Evolutionary conservation across 345 rosid species (phyloP), one percentile per base, ranked within the genome.

Genomic region (Melastoma malabathricum): DNA sequence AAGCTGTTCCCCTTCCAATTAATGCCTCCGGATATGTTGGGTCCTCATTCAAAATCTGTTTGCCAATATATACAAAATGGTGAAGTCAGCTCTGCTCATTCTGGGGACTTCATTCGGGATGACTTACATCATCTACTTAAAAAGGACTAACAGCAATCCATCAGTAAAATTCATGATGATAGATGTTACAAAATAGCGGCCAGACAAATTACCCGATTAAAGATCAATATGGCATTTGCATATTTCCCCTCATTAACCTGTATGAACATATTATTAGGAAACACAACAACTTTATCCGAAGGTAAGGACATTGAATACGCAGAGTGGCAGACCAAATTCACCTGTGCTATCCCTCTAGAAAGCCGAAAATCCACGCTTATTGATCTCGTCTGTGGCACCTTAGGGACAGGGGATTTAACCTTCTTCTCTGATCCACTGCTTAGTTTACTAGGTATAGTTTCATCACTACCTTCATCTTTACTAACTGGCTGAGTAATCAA

Each of bases 211-310:
- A 92, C 96, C 95, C 84, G 86, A 70, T 86, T 84, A 76, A 92
- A 90, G 61, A 92, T 75, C 31, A 89, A 75, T 65, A 92, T 75
- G 27, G 98, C 96, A 68, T 70, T 64, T 38, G 61, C 73, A 74
- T 92, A 92, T 61, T 73, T 92, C 53, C 98, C 98, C 77, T 92
- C 98, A 59, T 92, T 92, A 66, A 92, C 95, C 96, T 92, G 82
- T 54, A 70, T 59, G 61, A 51, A 20, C 44, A 50, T 56, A n/a
- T 56, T 49, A 31, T 16, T 41, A 15, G 55, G 27, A 61, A 48
- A 45, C 16, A 47, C 13, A 54, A 51, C 44, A 48, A 56, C 20
- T 46, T 14, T 43, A 39, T 46, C 46, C 44, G 19, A 56, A 51
- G 22, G 43, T 18, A 50, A 52, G 50, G 23, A 16, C 7, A 22